Evolutionary conservation across 371 early-diverging fungal genomes (phyloP), one percentile per base, ranked within the genome.

Genomic region (Cladochytrium tenue): DNA sequence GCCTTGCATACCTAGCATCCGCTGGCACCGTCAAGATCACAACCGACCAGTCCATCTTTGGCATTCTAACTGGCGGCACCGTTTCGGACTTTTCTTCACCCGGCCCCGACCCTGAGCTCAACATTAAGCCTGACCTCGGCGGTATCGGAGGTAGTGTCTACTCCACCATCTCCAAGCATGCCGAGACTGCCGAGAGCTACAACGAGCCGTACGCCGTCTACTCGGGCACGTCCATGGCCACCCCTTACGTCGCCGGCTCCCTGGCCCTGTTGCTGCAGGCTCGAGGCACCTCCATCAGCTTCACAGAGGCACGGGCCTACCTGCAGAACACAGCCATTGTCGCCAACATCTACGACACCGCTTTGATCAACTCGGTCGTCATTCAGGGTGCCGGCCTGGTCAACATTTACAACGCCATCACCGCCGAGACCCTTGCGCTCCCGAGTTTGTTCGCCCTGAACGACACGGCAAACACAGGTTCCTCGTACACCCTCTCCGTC

Each of bases 351-450:
- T 78, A 68, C 57, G 51, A 73, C 2, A 71, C 77, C 62, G 63
- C 70, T 32, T 62, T 74, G 31, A 43, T 59, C 43, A 76, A 83
- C 25, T 80, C 85, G 0, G 80, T 82, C 3, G 82, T 84, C 53
- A 76, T 76, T 58, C 89, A 92, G 70, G 94, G 94, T 3, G 79
- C 87, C 34, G 94, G 94, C 20, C 70, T 92, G 7, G 78, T 93
- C 53, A 81, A 92, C 74, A 75, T 84, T 23, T 78, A 80, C 64
- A 70, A 80, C 51, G 87, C 93, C 2, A 60, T 92, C 58, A 65
- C 51, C 17, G 62, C 89, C 2, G 77, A 80, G 32, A 81, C 84
- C 0, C 26, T 72, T 3, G 74, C 91, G 27, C 33, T 64, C 0
- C 94, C 94, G 2, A 80, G 88, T 13, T 20, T 55, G 32, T 33